Evolutionary conservation across 805 yeast species (phyloP).

Genomic region (Candida suzukii): DNA sequence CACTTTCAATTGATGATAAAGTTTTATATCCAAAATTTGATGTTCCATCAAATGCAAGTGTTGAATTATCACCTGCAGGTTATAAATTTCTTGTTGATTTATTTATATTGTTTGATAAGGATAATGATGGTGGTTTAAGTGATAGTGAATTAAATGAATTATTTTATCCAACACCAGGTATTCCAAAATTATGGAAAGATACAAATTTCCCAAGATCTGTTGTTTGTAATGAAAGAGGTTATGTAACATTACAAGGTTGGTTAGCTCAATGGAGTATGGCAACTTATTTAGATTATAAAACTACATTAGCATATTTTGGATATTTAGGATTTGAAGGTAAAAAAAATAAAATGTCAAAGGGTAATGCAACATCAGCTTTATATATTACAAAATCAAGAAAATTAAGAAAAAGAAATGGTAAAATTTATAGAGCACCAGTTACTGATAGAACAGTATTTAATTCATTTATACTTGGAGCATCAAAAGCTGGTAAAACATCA

Average conservation of each 20-base stretch:
- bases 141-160: slow-evolving; percentile 60
- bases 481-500: slow-evolving; percentile 83
- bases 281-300: slow-evolving; percentile 74
- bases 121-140: slow-evolving; percentile 92
- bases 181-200: slow-evolving; percentile 82
- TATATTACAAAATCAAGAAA: slow-evolving; percentile 26
- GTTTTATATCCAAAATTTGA: slow-evolving; percentile 75
- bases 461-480: slow-evolving; percentile 81
- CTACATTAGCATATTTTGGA: slow-evolving; percentile 83
- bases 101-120: slow-evolving; percentile 82
- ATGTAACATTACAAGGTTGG: slow-evolving; percentile 96
- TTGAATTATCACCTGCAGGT: slow-evolving; percentile 88
- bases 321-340: slow-evolving; percentile 75
- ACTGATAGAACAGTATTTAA: slow-evolving; percentile 87
- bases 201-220: slow-evolving; percentile 82
- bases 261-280: slow-evolving; percentile 98
- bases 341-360: slow-evolving; percentile 11
- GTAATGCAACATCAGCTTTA: slow-evolving; percentile 13
- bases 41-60: slow-evolving; percentile 68
- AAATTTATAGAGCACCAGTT: slow-evolving; percentile 57
- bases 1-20: slow-evolving; percentile 74
- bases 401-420: slow-evolving; percentile 57
- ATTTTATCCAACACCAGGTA: slow-evolving; percentile 88
- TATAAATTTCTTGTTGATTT: slow-evolving; percentile 87
- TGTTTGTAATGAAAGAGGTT: slow-evolving; percentile 84